These are phyloP conservation scores for Saccharum hybrid DNA, from an alignment of 202 grass and related monocot genomes.

Conservation along the genomic window DNA sequence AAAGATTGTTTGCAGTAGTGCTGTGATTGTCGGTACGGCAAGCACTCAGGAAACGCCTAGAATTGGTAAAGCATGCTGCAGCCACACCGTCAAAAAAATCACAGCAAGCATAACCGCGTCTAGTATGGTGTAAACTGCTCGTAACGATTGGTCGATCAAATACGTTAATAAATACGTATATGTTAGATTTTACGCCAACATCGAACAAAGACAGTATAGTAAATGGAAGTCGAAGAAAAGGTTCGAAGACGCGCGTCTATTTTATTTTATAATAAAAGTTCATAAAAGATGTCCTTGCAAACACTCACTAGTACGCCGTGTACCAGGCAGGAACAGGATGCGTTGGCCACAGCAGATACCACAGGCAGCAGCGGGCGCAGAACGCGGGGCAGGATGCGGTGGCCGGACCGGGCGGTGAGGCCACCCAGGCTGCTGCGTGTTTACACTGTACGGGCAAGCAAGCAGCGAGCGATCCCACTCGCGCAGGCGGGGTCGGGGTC, in stretches of 20 bases:
- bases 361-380: not conserved
- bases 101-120: too few species aligned
- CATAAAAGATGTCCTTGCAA: not conserved
- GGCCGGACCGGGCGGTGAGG: not conserved
- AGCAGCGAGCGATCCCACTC: not conserved
- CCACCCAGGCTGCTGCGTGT: not conserved
- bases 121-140: not conserved
- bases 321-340: too few species aligned
- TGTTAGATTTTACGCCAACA: too few species aligned
- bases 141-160: not conserved
- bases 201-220: too few species aligned
- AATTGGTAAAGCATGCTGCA: too few species aligned
- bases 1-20: not conserved
- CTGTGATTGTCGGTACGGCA: not conserved
- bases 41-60: too few species aligned
- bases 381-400: not conserved
- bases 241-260: too few species aligned
- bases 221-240: not conserved
- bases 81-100: too few species aligned
- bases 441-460: not conserved
- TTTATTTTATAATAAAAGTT: too few species aligned
- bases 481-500: too few species aligned
- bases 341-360: not conserved
- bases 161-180: too few species aligned
- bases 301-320: not conserved